phyloP scores from a whole-genome alignment of 202 grass and related monocot genomes.

The Carex sylvatica region DNA sequence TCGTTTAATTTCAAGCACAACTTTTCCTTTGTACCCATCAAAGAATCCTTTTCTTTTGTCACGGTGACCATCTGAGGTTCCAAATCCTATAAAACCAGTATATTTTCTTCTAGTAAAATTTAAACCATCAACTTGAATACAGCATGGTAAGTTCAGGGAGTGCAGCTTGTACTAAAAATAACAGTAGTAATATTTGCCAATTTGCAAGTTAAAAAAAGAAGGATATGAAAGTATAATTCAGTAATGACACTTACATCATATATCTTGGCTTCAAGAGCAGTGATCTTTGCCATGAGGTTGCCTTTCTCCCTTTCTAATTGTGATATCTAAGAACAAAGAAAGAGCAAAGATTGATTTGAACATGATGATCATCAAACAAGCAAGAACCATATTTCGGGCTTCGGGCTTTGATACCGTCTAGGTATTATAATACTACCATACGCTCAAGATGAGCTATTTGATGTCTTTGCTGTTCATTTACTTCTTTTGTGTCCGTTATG shows the following conservation, averaged over 20 bases:
- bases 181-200: neutral
- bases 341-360: neutral
- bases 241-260: constrained; percentile 39
- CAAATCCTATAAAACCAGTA: neutral
- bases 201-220: neutral
- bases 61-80: constrained; percentile 35
- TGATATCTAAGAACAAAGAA: constrained; percentile 42
- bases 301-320: constrained; percentile 45
- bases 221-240: neutral
- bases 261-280: constrained; percentile 53
- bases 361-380: neutral
- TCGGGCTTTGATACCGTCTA: constrained; percentile 19
- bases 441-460: neutral
- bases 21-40: constrained; percentile 41
- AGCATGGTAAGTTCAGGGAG: neutral
- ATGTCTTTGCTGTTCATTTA: neutral
- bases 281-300: constrained; percentile 46
- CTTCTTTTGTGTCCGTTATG: neutral
- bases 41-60: constrained; percentile 47
- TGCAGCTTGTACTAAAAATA: neutral
- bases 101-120: neutral
- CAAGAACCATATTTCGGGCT: constrained; percentile 11
- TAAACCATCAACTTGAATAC: neutral
- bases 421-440: neutral
- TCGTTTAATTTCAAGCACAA: constrained; percentile 40